Base-by-base conservation (phyloP, 352 stramenopile genomes). In the Pythium rhizo-oryzae region DNA sequence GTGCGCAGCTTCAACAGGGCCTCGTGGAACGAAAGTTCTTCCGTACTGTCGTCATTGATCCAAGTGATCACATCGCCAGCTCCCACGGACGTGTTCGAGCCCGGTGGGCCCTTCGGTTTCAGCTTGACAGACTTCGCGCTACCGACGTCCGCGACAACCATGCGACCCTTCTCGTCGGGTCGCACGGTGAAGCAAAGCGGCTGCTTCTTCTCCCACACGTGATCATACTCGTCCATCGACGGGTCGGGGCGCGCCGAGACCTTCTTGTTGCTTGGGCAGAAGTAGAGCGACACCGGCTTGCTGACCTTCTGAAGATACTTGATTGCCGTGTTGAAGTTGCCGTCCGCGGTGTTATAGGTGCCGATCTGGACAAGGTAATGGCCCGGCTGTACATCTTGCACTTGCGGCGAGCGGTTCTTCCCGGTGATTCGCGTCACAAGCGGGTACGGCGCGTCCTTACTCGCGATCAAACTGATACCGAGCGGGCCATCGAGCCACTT, bases 141-240 rank as follows among this genome's bases (percentile, higher is more conserved):
- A 43, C 88, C 88, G 15, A 96, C 70, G 39, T 96, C 88, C 2
- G 88, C 86, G 9, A 96, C 84, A 25, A 93, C 71, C 78, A 94
- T 96, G 39, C 83, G 71, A 2, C 86, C 85, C 24, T 77, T 76
- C 35, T 74, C 67, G 49, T 85, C 85, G 6, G 86, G 82, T 43
- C 85, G 85, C 39, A 96, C 84, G 0, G 88, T 96, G 44, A 96
- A 96, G 19, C 72, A 84, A 51, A 96, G 73, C 18, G 88, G 79
- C 43, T 96, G 88, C 66, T 96, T 96, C 81, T 96, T 96, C 62
- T 96, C 88, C 88, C 88, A 96, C 16, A 92, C 75, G 53, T 96
- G 88, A 28, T 96, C 88, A 56, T 93, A 96, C 52, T 96, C 88
- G 57, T 96, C 85, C 5, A 75, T 74, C 0, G 73, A 66, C 1